phyloP scores from a whole-genome alignment of 495 filamentous ascomycete species.

The Parathielavia hyrcaniae region DNA sequence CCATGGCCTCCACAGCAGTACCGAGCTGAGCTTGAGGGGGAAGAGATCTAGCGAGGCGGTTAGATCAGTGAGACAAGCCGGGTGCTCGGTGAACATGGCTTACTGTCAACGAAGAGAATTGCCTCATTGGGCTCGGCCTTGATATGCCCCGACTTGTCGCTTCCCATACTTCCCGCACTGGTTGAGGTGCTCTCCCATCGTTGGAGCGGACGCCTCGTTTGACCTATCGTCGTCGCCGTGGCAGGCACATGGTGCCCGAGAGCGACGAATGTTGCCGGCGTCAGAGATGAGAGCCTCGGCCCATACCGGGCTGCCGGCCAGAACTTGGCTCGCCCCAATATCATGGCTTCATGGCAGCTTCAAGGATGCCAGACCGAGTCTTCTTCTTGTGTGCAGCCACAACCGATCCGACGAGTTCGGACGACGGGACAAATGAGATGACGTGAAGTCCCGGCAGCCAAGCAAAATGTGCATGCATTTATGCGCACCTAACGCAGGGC shows the following conservation, averaged over 20 bases:
- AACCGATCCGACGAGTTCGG: background rate
- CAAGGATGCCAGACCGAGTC: background rate
- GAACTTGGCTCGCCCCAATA: slow-evolving; percentile 17
- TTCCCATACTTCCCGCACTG: slow-evolving; percentile 33
- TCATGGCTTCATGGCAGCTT: slow-evolving; percentile 29
- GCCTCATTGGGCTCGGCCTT: slow-evolving; percentile 61
- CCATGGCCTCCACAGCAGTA: slow-evolving; percentile 55
- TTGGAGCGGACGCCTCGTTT: background rate
- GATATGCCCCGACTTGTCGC: slow-evolving; percentile 70
- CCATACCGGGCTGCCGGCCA: slow-evolving; percentile 17
- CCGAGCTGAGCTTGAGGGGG: slow-evolving; percentile 66
- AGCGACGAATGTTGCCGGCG: slow-evolving; percentile 6
- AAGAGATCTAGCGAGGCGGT: slow-evolving; percentile 62
- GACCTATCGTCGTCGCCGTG: background rate
- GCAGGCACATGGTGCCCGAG: background rate
- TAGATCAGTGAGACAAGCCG: background rate
- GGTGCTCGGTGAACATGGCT: slow-evolving; percentile 21
- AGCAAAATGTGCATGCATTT: no score
- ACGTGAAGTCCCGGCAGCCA: no score
- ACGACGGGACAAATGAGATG: background rate
- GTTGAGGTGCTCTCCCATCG: slow-evolving; percentile 38
- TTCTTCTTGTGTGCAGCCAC: background rate
- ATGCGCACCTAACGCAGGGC: no score
- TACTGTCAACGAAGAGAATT: slow-evolving; percentile 87
- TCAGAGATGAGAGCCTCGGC: background rate